Conservation (phyloP, 306 rosid genomes). For the Corylus avellana region DNA sequence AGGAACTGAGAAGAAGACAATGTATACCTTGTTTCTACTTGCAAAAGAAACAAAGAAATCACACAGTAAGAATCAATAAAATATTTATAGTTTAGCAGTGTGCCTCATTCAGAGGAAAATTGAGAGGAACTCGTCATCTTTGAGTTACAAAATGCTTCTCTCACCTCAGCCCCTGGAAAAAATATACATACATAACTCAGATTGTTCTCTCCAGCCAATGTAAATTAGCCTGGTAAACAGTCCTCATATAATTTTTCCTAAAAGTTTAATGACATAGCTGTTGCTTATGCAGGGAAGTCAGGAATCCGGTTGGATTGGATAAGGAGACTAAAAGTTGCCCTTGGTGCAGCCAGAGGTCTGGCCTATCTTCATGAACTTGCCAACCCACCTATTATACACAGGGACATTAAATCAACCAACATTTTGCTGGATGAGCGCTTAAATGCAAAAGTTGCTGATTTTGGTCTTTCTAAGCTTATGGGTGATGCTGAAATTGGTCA, state of each 20-base stretch:
- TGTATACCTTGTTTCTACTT: background rate
- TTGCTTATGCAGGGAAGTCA: constrained; percentile 32
- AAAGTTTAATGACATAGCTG: background rate
- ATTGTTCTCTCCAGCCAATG: background rate
- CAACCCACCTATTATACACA: constrained; percentile 75
- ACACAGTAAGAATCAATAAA: background rate
- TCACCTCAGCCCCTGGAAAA: background rate
- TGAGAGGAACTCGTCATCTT: background rate
- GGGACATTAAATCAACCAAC: constrained; percentile 83
- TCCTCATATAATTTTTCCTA: background rate
- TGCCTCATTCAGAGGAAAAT: background rate
- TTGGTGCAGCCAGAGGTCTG: constrained; percentile 79
- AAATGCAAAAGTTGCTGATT: constrained; percentile 78
- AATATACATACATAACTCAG: too few relatives aligned
- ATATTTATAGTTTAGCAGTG: background rate
- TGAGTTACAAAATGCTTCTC: background rate
- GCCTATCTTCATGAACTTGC: constrained; percentile 79
- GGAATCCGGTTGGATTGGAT: constrained; percentile 47
- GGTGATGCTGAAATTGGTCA: constrained; percentile 53
- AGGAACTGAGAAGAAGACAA: background rate
- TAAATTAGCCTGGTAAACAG: background rate
- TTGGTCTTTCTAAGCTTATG: constrained; percentile 78
- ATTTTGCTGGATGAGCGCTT: constrained; percentile 64
- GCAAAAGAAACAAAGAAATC: background rate
- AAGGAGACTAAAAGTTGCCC: constrained; percentile 43